Base-by-base conservation (phyloP, 2,329 filamentous ascomycete species). In the Cadophora sp. region DNA sequence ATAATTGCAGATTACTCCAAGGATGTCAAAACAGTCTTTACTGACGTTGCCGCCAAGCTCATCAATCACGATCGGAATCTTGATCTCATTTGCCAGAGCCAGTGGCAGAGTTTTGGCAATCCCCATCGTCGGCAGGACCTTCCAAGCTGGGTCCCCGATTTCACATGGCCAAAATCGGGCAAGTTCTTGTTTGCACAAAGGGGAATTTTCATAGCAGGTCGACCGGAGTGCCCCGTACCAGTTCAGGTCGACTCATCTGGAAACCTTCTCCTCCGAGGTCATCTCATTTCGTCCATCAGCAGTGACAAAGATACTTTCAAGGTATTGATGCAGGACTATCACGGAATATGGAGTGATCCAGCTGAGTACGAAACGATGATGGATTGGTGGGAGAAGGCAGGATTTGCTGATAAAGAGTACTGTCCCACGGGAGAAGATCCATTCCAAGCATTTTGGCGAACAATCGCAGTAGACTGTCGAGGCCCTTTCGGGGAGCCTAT, bases 51-150 rank as follows among this genome's bases (percentile, higher is more conserved):
- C 24, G 16, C 16, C 3, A 51, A 8, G 9, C 29, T 53, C 2
- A 60, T 60, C 14, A 60, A 60, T 14, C 3, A 60, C 9, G 19
- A n/a, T 9, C 8, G 24, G 11, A 60, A 60, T 8, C 37, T 60
- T 9, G 56, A 60, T 43, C 29, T 60, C 31, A 37, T 60, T 9
- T 60, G 56, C 56, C 56, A 60, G 19, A 60, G 56, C 19, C 56
- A 60, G 34, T 60, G 56, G 56, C 31, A 40, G 19, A 31, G 4
- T n/a, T 43, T 60, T 16, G 31, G 56, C 19, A 43, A 24, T 60
- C 34, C 56, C 1, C 19, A 60, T 1, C 31, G 37, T 4, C n/a
- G 37, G 6, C 31, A 22, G 31, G 31, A 34, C 43, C 56, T 60
- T 40, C 31, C 56, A 3, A 40, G 31, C 22, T 60, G 56, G 56